Conservation (phyloP, 164 flowering plant species). For the Buxus sempervirens region DNA sequence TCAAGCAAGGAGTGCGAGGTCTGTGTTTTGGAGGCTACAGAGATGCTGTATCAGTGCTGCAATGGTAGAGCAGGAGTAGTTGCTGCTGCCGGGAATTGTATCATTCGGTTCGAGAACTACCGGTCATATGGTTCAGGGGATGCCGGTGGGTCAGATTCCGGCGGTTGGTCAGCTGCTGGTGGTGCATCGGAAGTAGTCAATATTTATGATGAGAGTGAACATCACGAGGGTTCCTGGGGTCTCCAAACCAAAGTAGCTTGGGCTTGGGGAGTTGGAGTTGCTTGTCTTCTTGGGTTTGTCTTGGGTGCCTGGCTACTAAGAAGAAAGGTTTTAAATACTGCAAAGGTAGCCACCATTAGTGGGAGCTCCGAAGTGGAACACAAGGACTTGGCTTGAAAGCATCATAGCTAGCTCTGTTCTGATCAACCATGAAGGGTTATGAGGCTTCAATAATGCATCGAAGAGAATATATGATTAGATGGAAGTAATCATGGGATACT, state of each 20-base stretch:
- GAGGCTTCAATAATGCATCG: too few relatives aligned
- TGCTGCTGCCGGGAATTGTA: constrained; percentile 12
- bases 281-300: constrained; percentile 10
- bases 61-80: constrained; percentile 13
- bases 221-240: neutral
- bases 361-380: neutral
- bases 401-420: neutral
- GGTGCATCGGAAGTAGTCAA: neutral
- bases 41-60: constrained; percentile 12
- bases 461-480: too few relatives aligned
- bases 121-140: neutral
- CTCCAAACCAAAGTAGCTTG: constrained; percentile 11
- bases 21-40: constrained; percentile 6
- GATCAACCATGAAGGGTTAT: too few relatives aligned
- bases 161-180: constrained; percentile 13
- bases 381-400: neutral
- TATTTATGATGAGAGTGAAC: neutral
- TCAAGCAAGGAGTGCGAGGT: constrained; percentile 11
- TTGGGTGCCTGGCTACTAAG: constrained; percentile 14
- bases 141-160: constrained; percentile 15
- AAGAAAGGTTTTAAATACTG: constrained; percentile 16
- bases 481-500: too few relatives aligned
- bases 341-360: constrained; percentile 10
- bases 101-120: constrained; percentile 13
- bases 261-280: constrained; percentile 18